Evolutionary conservation across 805 yeast genomes (phyloP), one percentile per base, ranked within the genome.

Genomic region (Zygosaccharomyces bailii): DNA sequence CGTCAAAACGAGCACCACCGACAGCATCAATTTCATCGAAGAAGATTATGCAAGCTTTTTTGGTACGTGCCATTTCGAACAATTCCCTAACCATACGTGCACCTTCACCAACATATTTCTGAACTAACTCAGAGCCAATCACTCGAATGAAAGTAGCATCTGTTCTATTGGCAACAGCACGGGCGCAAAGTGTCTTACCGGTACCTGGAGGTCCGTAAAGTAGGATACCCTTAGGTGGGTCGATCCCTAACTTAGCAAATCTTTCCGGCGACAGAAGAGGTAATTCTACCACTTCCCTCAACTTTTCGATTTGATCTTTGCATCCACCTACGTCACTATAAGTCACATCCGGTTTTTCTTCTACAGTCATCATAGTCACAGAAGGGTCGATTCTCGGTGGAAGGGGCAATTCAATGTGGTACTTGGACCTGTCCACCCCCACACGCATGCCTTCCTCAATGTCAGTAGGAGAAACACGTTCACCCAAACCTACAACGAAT

Each of bases 291-390:
- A 91, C 98, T 68, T 90, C 98, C 65, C 97, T 79, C 49, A 90
- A 74, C 68, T 91, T 90, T 66, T 93, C 99, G 59, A 93, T 91
- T 68, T 93, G 99, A 51, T 93, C 98, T 72, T 93, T 93, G 66
- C 96, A 88, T 30, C 99, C 99, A 57, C 99, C 99, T 51, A 93
- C 90, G 65, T 93, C 99, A 50, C 95, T 86, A 68, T 93, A 93
- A 1, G 99, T 93, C 30, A 93, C 98, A 69, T 93, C 99, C 10
- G 99, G 99, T 67, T 93, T 93, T 70, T 93, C 99, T 68, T 93
- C 99, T 38, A 93, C 99, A 1, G 98, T 91, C 99, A 93, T 93
- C 99, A 93, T 93, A 5, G 99, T 93, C 43, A 93, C 99, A 31
- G 89, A 79, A 10, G 99, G 98, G 67, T 93, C 99, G 63, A 93